phyloP scores from a whole-genome alignment of 2,329 filamentous ascomycete genomes.

The Aspergillus awamori region DNA sequence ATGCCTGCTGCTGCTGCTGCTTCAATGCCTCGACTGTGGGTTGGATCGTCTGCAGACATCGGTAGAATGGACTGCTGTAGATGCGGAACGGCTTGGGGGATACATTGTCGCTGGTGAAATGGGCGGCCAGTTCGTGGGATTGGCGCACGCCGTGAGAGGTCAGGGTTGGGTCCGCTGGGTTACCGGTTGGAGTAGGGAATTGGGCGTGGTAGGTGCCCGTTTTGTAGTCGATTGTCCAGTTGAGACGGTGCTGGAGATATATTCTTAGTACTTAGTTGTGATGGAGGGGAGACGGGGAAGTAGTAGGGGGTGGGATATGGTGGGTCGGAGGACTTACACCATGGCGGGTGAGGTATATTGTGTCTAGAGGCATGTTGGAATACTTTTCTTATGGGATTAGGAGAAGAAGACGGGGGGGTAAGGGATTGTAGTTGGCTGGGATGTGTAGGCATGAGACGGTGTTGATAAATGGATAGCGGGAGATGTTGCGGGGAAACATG shows the following conservation, averaged over 20 bases:
- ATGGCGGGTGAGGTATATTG: conserved; percentile 74
- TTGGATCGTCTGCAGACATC: conserved; percentile 80
- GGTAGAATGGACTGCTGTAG: conserved; percentile 85
- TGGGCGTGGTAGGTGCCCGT: conserved; percentile 76
- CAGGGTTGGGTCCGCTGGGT: conserved; percentile 83
- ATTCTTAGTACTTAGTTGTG: background rate
- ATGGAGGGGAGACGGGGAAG: conserved; percentile 1
- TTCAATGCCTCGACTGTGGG: conserved; percentile 57
- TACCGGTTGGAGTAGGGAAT: conserved; percentile 81
- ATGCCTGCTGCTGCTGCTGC: conserved; percentile 23
- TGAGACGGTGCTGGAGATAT: conserved; percentile 91
- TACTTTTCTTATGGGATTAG: background rate
- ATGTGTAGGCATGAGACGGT: background rate
- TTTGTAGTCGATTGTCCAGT: conserved; percentile 80
- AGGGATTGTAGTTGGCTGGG: background rate
- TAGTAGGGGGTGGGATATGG: background rate
- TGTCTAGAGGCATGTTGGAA: conserved; percentile 63
- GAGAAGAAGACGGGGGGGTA: background rate
- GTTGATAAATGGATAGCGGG: background rate
- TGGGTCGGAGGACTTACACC: conserved; percentile 59
- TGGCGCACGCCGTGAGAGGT: conserved; percentile 85
- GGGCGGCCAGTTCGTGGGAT: conserved; percentile 70
- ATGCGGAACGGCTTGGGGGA: conserved; percentile 55
- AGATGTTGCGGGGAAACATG: conserved; percentile 22
- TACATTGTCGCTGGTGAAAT: conserved; percentile 35